Conservation (phyloP, 2,329 filamentous ascomycete species). For the Neofusicoccum umdonicola region DNA sequence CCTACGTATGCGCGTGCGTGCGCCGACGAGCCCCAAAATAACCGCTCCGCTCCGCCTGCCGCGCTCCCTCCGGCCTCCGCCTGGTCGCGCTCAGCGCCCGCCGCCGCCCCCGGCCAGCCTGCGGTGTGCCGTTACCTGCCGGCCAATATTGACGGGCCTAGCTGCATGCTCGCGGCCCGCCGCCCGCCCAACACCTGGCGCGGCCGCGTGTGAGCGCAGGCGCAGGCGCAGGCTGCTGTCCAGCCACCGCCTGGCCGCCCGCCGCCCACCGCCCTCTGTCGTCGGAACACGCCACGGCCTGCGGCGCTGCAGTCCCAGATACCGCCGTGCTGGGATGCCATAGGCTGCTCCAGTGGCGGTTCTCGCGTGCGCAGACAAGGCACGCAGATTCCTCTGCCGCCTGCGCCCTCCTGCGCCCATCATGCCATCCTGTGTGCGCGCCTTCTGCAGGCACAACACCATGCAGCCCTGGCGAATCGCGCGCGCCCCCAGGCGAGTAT, state of each 20-base stretch:
- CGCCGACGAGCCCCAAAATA: slow-evolving; percentile 6
- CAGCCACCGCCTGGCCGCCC: background rate
- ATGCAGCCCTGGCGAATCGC: slow-evolving; percentile 8
- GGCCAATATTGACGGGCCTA: slow-evolving; percentile 3
- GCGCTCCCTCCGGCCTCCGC: background rate
- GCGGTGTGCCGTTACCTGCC: slow-evolving; percentile 14
- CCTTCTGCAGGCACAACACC: slow-evolving; percentile 11
- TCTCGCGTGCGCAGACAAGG: slow-evolving; percentile 9
- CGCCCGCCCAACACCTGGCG: background rate
- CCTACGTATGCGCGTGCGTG: slow-evolving; percentile 14
- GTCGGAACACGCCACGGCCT: slow-evolving; percentile 3
- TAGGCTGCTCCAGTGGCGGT: slow-evolving; percentile 5
- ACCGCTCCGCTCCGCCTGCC: slow-evolving; percentile 12
- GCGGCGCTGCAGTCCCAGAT: background rate
- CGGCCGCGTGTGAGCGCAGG: background rate
- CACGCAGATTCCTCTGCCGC: slow-evolving; percentile 1
- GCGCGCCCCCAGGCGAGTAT: background rate
- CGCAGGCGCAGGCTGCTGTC: background rate
- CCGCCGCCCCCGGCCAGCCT: background rate
- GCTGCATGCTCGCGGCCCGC: background rate
- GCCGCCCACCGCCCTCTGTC: background rate
- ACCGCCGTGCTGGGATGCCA: slow-evolving; percentile 3
- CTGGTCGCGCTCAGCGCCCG: background rate
- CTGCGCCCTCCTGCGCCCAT: slow-evolving; percentile 7
- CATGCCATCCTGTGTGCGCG: background rate